Base-by-base conservation (phyloP, 2,329 filamentous ascomycete species). In the Hyphodiscus sp. region DNA sequence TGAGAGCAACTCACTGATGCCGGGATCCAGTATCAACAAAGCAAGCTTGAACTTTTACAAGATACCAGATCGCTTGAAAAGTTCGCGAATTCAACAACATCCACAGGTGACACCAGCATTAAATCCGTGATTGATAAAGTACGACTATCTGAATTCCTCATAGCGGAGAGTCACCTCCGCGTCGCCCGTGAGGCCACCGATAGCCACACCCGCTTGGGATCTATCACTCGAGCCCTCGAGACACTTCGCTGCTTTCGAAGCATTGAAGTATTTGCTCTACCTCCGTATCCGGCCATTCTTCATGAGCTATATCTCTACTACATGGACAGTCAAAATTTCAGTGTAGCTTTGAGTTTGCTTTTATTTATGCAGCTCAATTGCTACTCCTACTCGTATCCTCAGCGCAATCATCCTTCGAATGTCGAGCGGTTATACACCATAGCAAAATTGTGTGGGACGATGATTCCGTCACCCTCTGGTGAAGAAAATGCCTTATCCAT, bases 341-440 rank as follows among this genome's bases (percentile, higher is more conserved):
- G 78, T 7, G 67, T 73, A 1, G 77, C 77, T 57, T 74, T 82
- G 20, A 61, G 75, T 0, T 73, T 76, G 5, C 68, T 74, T 5
- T 65, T 65, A 1, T 64, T 56, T 51, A 50, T 64, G 19, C 53
- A 55, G 45, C 29, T 62, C 7, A 56, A 72, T 20, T 71, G 74
- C 58, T 76, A 82, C 30, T 75, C 80, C 0, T 77, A 76, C 62
- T 75, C 73, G 43, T 71, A 73, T 50, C 69, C 74, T 13, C 72
- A 75, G 52, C 76, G 78, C 0, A 81, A 80, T 60, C 72, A 76
- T 46, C 72, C 73, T 0, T 69, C 71, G 23, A 71, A 81, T 20
- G 68, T 80, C 26, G 79, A 78, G 61, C 73, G 74, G 11, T 63
- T 82, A 11, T 69, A 81, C 50, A 70, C 75, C 45, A 67, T 83